Percentiles rank a stretch among this genome's conserved stretches.
Evolutionary conservation across 2,329 filamentous ascomycete genomes (phyloP).

Genomic region (Diplocarpon rosae): DNA sequence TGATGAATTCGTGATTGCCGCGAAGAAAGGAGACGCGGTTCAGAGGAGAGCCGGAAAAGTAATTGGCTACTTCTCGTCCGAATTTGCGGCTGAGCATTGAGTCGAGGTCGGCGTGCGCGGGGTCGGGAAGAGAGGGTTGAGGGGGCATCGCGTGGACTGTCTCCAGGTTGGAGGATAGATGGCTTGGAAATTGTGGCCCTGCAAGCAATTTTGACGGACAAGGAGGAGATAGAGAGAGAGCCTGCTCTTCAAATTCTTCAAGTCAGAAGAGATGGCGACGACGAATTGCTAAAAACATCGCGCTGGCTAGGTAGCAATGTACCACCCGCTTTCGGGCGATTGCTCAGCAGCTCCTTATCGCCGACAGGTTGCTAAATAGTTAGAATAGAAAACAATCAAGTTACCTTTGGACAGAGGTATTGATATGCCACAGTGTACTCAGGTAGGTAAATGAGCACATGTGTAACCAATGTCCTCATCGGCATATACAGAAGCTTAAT

Average conservation of each 20-base stretch:
- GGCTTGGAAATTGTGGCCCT: not conserved
- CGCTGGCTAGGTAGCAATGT: too few relatives aligned
- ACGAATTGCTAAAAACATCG: not conserved
- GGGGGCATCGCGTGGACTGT: conserved; percentile 18
- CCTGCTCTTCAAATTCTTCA: not conserved
- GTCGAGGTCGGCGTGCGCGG: conserved; percentile 25
- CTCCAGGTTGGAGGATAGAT: too few relatives aligned
- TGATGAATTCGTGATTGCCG: conserved; percentile 58
- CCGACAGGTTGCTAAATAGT: not conserved
- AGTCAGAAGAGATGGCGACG: not conserved
- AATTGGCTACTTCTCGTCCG: conserved; percentile 71
- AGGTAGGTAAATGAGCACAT: too few relatives aligned
- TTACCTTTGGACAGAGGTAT: too few relatives aligned
- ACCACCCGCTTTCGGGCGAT: not conserved
- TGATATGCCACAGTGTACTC: too few relatives aligned
- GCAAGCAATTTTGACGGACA: not conserved
- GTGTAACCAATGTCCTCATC: too few relatives aligned
- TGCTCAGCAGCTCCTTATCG: not conserved
- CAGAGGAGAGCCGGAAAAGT: conserved; percentile 68
- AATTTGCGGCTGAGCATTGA: conserved; percentile 64
- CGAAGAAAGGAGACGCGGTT: conserved; percentile 75
- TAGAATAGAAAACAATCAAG: too few relatives aligned
- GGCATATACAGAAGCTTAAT: too few relatives aligned
- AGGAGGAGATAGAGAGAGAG: not conserved
- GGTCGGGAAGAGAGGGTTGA: conserved; percentile 24